These are phyloP conservation scores for Pestalotiopsis sp. DNA, from an alignment of 2,329 filamentous ascomycete species.

Conservation along the genomic window DNA sequence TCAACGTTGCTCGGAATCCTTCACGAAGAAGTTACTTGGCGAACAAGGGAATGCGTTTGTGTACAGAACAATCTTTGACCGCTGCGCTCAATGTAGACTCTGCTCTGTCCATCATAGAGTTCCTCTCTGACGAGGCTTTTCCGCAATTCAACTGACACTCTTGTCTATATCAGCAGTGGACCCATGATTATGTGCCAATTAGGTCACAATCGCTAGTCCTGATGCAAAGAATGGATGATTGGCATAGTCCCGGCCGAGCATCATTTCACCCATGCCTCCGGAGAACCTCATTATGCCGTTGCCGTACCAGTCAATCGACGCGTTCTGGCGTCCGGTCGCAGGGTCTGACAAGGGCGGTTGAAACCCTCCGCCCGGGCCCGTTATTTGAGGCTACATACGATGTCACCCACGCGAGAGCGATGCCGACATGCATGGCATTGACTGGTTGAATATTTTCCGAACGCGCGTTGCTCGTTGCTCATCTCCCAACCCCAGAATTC, in stretches of 20 bases:
- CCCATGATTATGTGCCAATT: background rate
- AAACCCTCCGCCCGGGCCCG: slow-evolving; percentile 10
- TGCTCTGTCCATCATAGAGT: no score
- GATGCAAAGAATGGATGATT: background rate
- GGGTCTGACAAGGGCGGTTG: slow-evolving; percentile 5
- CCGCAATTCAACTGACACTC: no score
- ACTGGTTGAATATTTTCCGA: slow-evolving; percentile 7
- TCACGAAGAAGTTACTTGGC: background rate
- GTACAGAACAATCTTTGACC: no score
- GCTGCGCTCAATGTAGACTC: no score
- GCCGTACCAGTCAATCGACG: background rate
- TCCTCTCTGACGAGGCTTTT: no score
- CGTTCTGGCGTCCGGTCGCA: background rate
- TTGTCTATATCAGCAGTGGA: no score
- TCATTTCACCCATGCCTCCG: background rate
- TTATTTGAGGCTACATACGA: background rate
- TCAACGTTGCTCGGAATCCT: background rate
- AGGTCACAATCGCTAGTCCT: background rate
- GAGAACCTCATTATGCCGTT: background rate
- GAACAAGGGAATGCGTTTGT: no score
- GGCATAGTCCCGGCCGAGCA: background rate
- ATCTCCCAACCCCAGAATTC: background rate
- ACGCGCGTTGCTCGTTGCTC: background rate
- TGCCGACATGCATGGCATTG: background rate
- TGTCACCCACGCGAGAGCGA: background rate